Evolutionary conservation across 257 asterid species (phyloP), one percentile per base, ranked within the genome.

Genomic region (Lithospermum erythrorhizon): DNA sequence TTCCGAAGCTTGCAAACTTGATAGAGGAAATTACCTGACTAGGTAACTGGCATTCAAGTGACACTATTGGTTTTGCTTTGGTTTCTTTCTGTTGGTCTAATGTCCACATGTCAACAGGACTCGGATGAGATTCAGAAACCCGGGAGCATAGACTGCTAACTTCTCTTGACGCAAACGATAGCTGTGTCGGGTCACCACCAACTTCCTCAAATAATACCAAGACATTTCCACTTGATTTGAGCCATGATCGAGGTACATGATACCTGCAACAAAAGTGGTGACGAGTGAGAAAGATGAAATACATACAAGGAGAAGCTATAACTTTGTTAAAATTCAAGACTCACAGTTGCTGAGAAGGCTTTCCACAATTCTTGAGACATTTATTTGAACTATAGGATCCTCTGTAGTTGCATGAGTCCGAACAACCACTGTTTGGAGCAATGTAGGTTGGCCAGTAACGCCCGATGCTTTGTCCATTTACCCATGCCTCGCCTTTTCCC

Each of bases 401-500:
- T 79, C 74, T 78, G 68, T 87, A 90, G 65, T 83, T 70, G 81
- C 97, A 90, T 23, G 87, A 58, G 59, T 53, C 63, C 2, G 79
- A 58, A 73, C 96, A 90, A 53, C 90, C 90, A 30, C 37, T 70
- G 18, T 61, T 63, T 14, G 83, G 29, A 18, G 96, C 91, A 6
- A 20, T 61, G 51, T 75, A 60, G 37, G 86, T 57, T 6, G 95
- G 96, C 97, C 97, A 90, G 59, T 82, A 90, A 21, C 96, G 97
- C 25, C 97, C 97, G 6, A 90, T 83, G 87, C 97, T 76, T 68
- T 87, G 82, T 30, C 97, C 96, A 15, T 90, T 90, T 61, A 90
- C 83, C 97, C 97, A 90, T 55, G 97, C 97, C 59, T 81, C 82
- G 1, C 97, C 97, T 72, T 90, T 90, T 21, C 95, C 97, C 82